phyloP scores from a whole-genome alignment of 805 yeast species.

The Debaryomyces hansenii region DNA sequence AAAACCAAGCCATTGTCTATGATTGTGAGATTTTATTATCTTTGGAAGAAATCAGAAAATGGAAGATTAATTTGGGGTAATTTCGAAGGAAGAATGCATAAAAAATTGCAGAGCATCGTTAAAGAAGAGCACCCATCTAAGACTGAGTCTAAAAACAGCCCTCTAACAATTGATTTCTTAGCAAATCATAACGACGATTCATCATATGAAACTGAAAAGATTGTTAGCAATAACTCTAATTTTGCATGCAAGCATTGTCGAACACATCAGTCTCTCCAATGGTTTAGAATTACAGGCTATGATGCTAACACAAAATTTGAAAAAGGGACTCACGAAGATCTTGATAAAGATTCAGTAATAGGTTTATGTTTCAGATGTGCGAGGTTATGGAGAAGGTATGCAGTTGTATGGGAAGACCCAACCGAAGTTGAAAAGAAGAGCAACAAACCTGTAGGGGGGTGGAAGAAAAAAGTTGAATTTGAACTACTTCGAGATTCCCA shows the following conservation, averaged over 20 bases:
- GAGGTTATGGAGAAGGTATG: conserved; percentile 86
- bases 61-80: conserved; percentile 85
- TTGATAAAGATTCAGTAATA: conserved; percentile 29
- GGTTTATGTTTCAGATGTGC: conserved; percentile 90
- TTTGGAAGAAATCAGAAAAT: conserved; percentile 84
- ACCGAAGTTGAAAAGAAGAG: conserved; percentile 56
- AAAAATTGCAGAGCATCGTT: conserved; percentile 44
- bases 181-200: conserved; percentile 74
- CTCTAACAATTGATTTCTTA: conserved; percentile 38
- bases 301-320: conserved; percentile 40
- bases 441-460: conserved; percentile 46
- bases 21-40: conserved; percentile 82
- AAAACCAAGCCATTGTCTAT: conserved; percentile 70
- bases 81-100: conserved; percentile 67
- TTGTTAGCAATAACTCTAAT: conserved; percentile 32
- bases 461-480: conserved; percentile 64
- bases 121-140: conserved; percentile 10
- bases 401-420: conserved; percentile 83
- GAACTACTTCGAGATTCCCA: conserved; percentile 67
- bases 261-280: conserved; percentile 52
- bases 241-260: conserved; percentile 75
- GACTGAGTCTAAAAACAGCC: background rate
- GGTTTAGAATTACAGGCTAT: conserved; percentile 73
- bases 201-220: conserved; percentile 58
- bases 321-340: conserved; percentile 17